phyloP scores from a whole-genome alignment of 2,329 filamentous ascomycete genomes.

The Ramichloridium luteum region DNA sequence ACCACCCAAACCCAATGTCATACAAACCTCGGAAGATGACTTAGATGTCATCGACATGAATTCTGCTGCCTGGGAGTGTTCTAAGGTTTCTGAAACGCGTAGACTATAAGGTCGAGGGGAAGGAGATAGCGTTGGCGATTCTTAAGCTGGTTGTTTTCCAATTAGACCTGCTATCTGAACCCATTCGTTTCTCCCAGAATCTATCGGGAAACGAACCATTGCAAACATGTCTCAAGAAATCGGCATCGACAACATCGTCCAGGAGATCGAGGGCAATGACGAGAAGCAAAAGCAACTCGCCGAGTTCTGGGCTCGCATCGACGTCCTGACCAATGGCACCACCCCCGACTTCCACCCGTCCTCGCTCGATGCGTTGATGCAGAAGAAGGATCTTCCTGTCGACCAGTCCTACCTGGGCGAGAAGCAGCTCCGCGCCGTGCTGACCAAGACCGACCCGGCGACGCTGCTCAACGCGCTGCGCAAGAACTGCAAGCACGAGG shows the following conservation, averaged over 20 bases:
- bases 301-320: conserved; percentile 1
- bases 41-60: too few species aligned
- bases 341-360: neutral
- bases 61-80: too few species aligned
- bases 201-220: too few species aligned
- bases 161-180: too few species aligned
- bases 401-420: neutral
- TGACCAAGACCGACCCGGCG: conserved; percentile 40
- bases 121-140: too few species aligned
- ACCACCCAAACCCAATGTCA: too few species aligned
- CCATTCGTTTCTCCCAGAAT: too few species aligned
- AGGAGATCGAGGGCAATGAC: neutral
- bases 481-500: conserved; percentile 85
- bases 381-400: neutral
- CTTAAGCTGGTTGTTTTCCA: too few species aligned
- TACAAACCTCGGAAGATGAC: too few species aligned
- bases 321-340: conserved; percentile 1
- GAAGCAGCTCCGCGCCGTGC: neutral
- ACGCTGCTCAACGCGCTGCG: conserved; percentile 70
- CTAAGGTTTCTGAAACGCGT: too few species aligned
- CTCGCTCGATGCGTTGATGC: neutral
- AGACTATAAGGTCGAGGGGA: too few species aligned
- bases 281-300: neutral
- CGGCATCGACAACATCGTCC: conserved; percentile 1
- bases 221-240: neutral